phyloP scores from a whole-genome alignment of 495 filamentous ascomycete species.

The Neurospora hispaniola region DNA sequence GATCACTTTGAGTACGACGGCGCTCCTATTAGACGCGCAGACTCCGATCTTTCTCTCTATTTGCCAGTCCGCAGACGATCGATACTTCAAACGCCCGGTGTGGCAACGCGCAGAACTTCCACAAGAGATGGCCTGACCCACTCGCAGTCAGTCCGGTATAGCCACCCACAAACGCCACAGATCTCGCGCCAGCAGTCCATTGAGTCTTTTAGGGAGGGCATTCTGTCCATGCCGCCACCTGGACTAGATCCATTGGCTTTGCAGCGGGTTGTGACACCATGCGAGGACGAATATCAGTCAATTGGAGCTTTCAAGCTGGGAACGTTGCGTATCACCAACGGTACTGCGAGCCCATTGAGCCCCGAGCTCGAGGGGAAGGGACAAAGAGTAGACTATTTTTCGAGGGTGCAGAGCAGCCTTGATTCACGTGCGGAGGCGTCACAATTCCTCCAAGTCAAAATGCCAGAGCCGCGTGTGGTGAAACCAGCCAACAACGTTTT shows the following conservation, averaged over 20 bases:
- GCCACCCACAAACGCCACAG: slow-evolving; percentile 27
- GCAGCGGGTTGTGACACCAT: slow-evolving; percentile 32
- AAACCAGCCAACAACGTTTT: slow-evolving; percentile 5
- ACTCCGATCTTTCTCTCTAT: slow-evolving; percentile 36
- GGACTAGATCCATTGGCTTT: not conserved
- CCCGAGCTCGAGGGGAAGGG: slow-evolving; percentile 22
- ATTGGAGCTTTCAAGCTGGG: slow-evolving; percentile 50
- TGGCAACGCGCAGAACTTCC: slow-evolving; percentile 31
- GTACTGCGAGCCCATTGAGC: slow-evolving; percentile 36
- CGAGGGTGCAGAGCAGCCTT: not conserved
- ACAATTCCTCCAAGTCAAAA: not conserved
- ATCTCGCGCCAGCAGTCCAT: slow-evolving; percentile 24
- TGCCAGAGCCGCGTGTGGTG: slow-evolving; percentile 6
- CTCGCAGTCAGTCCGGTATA: slow-evolving; percentile 22
- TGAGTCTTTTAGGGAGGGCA: slow-evolving; percentile 22
- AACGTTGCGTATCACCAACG: slow-evolving; percentile 48
- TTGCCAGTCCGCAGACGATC: slow-evolving; percentile 37
- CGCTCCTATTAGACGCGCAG: slow-evolving; percentile 23
- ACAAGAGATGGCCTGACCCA: slow-evolving; percentile 5
- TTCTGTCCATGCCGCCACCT: slow-evolving; percentile 26
- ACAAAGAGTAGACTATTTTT: slow-evolving; percentile 13
- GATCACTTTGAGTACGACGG: slow-evolving; percentile 18
- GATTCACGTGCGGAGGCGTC: not conserved
- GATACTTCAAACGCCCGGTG: slow-evolving; percentile 34
- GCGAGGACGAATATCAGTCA: slow-evolving; percentile 39